Base-by-base conservation (phyloP, 768 basidiomycete genomes). In the Psilocybe subaeruginosa region DNA sequence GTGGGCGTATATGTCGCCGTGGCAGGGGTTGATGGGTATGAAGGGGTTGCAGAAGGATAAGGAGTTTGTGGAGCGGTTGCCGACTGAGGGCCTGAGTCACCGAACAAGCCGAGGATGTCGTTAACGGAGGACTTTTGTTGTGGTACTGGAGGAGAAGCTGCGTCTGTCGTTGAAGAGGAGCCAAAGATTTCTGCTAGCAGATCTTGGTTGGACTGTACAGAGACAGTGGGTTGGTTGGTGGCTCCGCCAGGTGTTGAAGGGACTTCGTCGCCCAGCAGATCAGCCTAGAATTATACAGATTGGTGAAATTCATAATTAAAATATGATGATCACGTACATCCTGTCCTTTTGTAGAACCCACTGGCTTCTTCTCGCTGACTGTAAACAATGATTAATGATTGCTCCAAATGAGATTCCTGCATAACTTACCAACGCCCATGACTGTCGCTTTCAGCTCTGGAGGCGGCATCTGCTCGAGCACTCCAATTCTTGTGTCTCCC, bases 391-490 rank as follows among this genome's bases (percentile, higher is more conserved):
- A 47, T 56, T 50, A 60, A 11, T 37, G 46, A 12, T 23, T 12
- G 19, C 8, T 8, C 49, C 5, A 27, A 77, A 9, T 17, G 12
- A 30, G 31, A 4, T 16, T 30, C 19, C 30, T 14, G 4, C 4
- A 45, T n/a, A 5, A 62, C 86, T 64, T 66, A 96, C 95, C 92
- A 61, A 91, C 84, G 49, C 94, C 97, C 83, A 97, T 91, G 2
- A 99, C 92, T 2, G 97, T 98, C n/a, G 92, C 90, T 77, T 96
- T 97, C 65, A 99, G 77, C 73, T 99, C 97, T 1, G 97, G 97
- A 4, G 94, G 92, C n/a, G 97, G 97, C 97, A 99, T 99, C 58
- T 95, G 85, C 78, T 99, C 97, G 61, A 99, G 74, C 1, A 99
- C 95, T 39, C 97, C 97, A 7, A 83, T 81, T 61, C 85, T 82